Percentiles rank a stretch among this genome's conserved stretches.
Conservation (phyloP, 306 rosid genomes). For the Argentina anserina region DNA sequence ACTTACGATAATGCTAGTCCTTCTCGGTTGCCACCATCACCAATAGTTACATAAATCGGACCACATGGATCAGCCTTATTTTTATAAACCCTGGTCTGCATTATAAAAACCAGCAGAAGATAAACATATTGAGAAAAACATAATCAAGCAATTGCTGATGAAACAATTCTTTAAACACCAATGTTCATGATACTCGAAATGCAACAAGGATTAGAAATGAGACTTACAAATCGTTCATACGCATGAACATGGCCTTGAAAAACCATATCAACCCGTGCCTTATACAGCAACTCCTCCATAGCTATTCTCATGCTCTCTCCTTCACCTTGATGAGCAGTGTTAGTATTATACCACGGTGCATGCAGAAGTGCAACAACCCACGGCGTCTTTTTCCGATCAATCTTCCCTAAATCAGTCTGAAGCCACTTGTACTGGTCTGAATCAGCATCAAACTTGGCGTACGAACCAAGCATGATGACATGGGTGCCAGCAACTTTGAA, state of each 20-base stretch:
- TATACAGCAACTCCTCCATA: conserved; percentile 53
- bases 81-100: conserved; percentile 57
- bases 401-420: conserved; percentile 35
- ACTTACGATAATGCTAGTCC: conserved; percentile 64
- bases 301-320: conserved; percentile 75
- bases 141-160: background rate
- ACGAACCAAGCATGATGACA: conserved; percentile 65
- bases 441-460: conserved; percentile 34
- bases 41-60: conserved; percentile 58
- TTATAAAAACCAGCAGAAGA: background rate
- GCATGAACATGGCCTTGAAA: conserved; percentile 85
- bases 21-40: conserved; percentile 77
- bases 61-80: conserved; percentile 55
- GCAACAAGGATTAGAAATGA: background rate
- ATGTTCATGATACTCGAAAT: background rate
- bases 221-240: conserved; percentile 71
- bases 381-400: conserved; percentile 49
- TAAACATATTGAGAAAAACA: background rate
- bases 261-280: conserved; percentile 57
- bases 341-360: conserved; percentile 81
- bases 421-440: conserved; percentile 65
- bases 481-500: conserved; percentile 47
- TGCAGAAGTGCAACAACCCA: conserved; percentile 61
- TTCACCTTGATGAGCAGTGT: conserved; percentile 72
- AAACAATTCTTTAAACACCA: background rate